Conservation (phyloP, 495 filamentous ascomycete species). For the Astrothelium macrocarpum region DNA sequence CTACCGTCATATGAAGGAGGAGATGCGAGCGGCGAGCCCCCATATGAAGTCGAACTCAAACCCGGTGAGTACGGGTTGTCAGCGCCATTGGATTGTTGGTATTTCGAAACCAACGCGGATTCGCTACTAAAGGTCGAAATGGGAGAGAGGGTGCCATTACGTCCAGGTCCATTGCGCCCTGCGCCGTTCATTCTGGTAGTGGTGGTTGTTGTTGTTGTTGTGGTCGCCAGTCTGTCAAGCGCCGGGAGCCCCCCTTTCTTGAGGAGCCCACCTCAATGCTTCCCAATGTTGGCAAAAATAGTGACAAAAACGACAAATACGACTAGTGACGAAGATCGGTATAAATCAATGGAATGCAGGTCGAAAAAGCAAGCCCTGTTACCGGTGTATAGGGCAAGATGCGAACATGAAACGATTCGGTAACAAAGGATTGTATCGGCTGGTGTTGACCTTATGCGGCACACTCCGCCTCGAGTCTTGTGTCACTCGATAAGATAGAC, state of each 20-base stretch:
- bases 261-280: neutral
- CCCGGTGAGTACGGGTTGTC: conserved; percentile 46
- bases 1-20: conserved; percentile 32
- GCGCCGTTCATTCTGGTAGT: conserved; percentile 4
- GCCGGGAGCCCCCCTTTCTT: neutral
- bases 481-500: neutral
- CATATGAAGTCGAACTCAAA: conserved; percentile 29
- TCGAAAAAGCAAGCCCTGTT: neutral
- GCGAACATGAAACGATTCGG: neutral
- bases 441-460: neutral
- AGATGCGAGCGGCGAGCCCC: conserved; percentile 43
- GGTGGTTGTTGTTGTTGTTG: neutral
- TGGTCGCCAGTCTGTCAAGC: neutral
- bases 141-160: conserved; percentile 6
- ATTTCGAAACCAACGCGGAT: conserved; percentile 43
- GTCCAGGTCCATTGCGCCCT: conserved; percentile 6
- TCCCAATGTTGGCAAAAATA: neutral
- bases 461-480: conserved; percentile 1
- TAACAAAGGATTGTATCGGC: conserved; percentile 1
- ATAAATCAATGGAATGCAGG: neutral
- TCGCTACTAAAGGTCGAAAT: conserved; percentile 6
- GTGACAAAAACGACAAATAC: neutral
- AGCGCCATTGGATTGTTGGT: conserved; percentile 48
- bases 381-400: neutral
- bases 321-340: neutral